phyloP scores from a whole-genome alignment of 257 asterid species.

The Eustoma russellianum region DNA sequence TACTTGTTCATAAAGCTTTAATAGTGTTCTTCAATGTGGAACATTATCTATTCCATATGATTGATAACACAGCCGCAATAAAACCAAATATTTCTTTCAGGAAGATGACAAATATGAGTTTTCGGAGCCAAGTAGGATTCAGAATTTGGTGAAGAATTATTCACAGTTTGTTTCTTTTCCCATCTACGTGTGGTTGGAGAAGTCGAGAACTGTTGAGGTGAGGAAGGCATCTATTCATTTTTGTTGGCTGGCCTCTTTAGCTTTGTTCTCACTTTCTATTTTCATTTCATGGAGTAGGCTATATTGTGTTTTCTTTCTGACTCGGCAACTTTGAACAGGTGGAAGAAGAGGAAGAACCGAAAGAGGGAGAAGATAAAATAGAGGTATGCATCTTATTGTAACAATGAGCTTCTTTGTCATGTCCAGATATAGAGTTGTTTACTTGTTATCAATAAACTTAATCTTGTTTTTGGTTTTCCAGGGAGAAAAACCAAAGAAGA shows the following conservation, averaged over 20 bases:
- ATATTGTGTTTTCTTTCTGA: no score
- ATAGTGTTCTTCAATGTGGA: no score
- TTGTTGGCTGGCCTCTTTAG: background rate
- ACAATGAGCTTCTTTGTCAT: background rate
- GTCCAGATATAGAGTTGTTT: background rate
- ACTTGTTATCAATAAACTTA: background rate
- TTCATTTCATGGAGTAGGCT: background rate
- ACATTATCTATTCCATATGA: no score
- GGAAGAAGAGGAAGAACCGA: constrained; percentile 89
- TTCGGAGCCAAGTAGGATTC: constrained; percentile 76
- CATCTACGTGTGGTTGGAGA: constrained; percentile 89
- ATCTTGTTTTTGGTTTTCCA: constrained; percentile 21
- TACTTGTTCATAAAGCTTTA: no score
- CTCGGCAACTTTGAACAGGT: constrained; percentile 39
- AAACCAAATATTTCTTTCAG: constrained; percentile 25
- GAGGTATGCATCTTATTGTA: constrained; percentile 41
- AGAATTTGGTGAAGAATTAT: constrained; percentile 87
- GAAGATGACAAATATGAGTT: constrained; percentile 92
- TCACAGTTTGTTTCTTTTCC: constrained; percentile 96
- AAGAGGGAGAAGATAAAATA: constrained; percentile 82
- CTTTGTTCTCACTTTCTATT: background rate
- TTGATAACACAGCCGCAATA: background rate
- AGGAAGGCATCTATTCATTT: constrained; percentile 7
- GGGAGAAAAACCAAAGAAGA: constrained; percentile 68
- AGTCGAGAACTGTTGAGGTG: constrained; percentile 89